phyloP scores from a whole-genome alignment of 305 asterid species.

The Rubia tinctorum region DNA sequence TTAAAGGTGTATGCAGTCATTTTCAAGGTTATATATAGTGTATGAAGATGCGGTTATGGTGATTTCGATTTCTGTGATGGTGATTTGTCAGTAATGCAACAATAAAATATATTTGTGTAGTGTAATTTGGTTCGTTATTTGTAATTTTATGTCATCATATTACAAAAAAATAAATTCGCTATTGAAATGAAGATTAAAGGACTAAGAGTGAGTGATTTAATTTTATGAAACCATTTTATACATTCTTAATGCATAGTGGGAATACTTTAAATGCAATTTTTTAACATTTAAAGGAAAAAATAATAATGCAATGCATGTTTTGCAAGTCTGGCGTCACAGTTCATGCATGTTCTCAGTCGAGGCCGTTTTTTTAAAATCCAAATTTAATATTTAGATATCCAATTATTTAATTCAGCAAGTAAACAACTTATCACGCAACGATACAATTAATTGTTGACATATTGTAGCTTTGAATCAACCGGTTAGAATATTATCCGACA shows the following conservation, averaged over 20 bases:
- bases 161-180: too few species aligned
- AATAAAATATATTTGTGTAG: too few species aligned
- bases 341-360: conserved; percentile 3
- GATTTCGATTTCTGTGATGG: too few species aligned
- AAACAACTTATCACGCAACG: background rate
- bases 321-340: background rate
- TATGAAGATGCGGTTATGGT: too few species aligned
- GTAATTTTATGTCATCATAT: too few species aligned
- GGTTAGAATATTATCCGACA: background rate
- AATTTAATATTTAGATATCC: background rate
- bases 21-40: too few species aligned
- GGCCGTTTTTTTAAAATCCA: background rate
- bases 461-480: too few species aligned
- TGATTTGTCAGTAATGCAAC: too few species aligned
- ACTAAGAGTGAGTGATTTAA: background rate
- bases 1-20: too few species aligned
- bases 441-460: background rate
- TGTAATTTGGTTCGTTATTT: too few species aligned
- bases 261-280: background rate
- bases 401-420: background rate
- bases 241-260: background rate
- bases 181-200: too few species aligned
- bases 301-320: background rate
- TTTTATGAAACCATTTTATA: background rate
- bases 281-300: background rate